Evolutionary conservation across 257 asterid genomes (phyloP).

Genomic region (Dorcoceras hygrometricum): DNA sequence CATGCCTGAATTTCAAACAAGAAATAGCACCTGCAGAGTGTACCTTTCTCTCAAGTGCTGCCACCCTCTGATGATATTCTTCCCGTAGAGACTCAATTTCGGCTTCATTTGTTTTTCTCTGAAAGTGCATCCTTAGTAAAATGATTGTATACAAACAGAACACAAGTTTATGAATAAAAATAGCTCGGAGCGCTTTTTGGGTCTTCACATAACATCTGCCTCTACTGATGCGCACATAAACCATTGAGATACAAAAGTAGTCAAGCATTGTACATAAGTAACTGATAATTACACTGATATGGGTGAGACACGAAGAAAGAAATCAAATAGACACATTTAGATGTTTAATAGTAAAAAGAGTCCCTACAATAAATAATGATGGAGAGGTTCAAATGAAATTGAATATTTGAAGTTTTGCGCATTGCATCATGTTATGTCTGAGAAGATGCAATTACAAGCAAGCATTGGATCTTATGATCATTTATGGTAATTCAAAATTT

Average conservation of each 20-base stretch:
- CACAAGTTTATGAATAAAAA: constrained; percentile 5
- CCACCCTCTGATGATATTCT: constrained; percentile 87
- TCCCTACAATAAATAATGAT: background rate
- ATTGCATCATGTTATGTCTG: background rate
- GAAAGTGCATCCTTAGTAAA: constrained; percentile 32
- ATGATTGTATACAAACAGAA: constrained; percentile 11
- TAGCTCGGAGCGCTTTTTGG: constrained; percentile 8
- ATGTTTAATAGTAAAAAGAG: background rate
- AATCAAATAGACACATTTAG: background rate
- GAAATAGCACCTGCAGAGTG: constrained; percentile 25
- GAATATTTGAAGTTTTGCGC: background rate
- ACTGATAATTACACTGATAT: constrained; percentile 1
- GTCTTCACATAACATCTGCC: constrained; percentile 14
- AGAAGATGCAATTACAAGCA: background rate
- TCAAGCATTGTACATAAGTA: background rate
- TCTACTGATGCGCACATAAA: constrained; percentile 8
- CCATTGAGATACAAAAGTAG: background rate
- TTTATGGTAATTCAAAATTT: background rate
- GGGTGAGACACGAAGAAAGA: background rate
- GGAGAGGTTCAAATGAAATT: background rate
- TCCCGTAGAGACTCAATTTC: constrained; percentile 88
- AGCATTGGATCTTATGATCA: background rate
- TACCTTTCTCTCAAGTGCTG: constrained; percentile 97
- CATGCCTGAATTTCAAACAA: constrained; percentile 1
- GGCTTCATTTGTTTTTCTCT: constrained; percentile 84